Evolutionary conservation across 2,329 filamentous ascomycete genomes (phyloP).

Genomic region (Coniosporium tulheliwenetii): DNA sequence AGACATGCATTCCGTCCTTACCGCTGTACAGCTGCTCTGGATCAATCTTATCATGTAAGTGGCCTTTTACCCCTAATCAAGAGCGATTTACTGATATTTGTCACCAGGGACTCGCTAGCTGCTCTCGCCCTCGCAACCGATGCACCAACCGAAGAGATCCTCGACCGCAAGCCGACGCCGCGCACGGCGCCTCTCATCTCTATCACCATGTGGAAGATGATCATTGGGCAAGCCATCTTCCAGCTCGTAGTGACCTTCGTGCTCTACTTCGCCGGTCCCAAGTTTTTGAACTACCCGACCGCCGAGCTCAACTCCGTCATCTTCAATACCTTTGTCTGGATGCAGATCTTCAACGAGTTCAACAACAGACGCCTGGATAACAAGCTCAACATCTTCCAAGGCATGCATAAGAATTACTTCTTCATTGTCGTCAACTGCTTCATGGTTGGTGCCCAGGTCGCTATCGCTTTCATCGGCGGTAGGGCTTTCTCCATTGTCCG

Average conservation of each 20-base stretch:
- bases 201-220: constrained; percentile 49
- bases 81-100: background rate
- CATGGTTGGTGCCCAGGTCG: constrained; percentile 41
- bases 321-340: constrained; percentile 58
- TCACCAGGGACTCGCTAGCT: constrained; percentile 40
- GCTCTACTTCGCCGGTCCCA: constrained; percentile 44
- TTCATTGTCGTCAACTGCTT: constrained; percentile 41
- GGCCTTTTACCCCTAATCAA: background rate
- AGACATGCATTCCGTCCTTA: constrained; percentile 43
- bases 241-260: constrained; percentile 43
- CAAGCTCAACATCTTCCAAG: constrained; percentile 45
- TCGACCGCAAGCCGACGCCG: constrained; percentile 8
- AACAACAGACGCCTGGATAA: constrained; percentile 50
- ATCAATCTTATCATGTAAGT: constrained; percentile 49
- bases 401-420: constrained; percentile 39
- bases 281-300: constrained; percentile 36
- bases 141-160: constrained; percentile 8
- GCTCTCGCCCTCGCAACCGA: constrained; percentile 18
- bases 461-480: constrained; percentile 43
- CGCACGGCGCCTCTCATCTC: constrained; percentile 8
- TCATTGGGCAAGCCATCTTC: constrained; percentile 44
- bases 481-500: constrained; percentile 35
- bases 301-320: constrained; percentile 41
- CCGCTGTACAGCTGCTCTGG: constrained; percentile 52
- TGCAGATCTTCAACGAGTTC: constrained; percentile 58